A percentile compares a stretch with the other conserved stretches of the same genome.
phyloP scores from a whole-genome alignment of 345 rosid genomes.

The Kandelia obovata region DNA sequence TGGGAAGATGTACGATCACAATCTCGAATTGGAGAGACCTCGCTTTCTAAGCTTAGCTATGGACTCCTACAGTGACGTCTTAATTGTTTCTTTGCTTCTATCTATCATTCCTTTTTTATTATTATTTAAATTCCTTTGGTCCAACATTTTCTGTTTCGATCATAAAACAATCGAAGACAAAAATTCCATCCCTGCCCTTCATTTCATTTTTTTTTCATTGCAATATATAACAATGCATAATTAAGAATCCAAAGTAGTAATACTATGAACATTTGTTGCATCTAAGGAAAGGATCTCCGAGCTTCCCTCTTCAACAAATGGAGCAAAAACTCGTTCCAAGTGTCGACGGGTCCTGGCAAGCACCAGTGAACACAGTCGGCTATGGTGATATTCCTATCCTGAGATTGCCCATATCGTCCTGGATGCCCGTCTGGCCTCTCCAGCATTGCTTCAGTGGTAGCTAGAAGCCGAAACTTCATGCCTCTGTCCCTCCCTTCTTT shows the following conservation, averaged over 20 bases:
- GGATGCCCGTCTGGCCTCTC: slow-evolving; percentile 70
- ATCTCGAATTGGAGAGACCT: too few relatives aligned
- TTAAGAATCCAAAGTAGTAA: too few relatives aligned
- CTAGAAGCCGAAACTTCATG: slow-evolving; percentile 33
- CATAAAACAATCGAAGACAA: too few relatives aligned
- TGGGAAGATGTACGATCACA: too few relatives aligned
- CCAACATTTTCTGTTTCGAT: too few relatives aligned
- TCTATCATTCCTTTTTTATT: too few relatives aligned
- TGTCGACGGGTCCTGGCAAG: slow-evolving; percentile 72
- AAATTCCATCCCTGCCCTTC: too few relatives aligned
- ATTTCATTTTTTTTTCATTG: neutral
- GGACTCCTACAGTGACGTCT: too few relatives aligned
- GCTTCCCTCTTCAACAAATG: slow-evolving; percentile 43
- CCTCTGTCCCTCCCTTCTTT: slow-evolving; percentile 37
- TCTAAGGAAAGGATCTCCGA: neutral
- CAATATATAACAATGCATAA: slow-evolving; percentile 1
- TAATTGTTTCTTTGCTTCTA: too few relatives aligned
- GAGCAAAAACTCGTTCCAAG: slow-evolving; percentile 70
- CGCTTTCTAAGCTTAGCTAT: too few relatives aligned
- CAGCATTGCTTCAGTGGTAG: slow-evolving; percentile 52
- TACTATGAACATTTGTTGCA: slow-evolving; percentile 1
- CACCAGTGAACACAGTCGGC: slow-evolving; percentile 88
- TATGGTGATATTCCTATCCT: slow-evolving; percentile 21
- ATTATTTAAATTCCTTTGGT: too few relatives aligned
- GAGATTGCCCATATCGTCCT: slow-evolving; percentile 28